Base-by-base conservation (phyloP, 345 rosid genomes). In the Atalantia buxifolia region DNA sequence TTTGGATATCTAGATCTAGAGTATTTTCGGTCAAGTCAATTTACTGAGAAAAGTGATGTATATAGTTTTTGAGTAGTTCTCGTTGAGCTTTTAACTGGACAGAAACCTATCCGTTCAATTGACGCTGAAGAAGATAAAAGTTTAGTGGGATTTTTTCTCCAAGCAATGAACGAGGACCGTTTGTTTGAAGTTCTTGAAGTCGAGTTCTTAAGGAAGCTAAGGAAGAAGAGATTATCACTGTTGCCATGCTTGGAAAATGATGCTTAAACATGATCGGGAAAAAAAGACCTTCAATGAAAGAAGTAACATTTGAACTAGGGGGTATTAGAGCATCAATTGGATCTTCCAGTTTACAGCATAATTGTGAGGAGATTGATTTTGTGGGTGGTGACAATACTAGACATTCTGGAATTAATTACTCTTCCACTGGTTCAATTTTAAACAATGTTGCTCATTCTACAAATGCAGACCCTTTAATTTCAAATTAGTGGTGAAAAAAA, bases 271-370 rank as follows among this genome's bases (percentile, higher is more conserved):
- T 63, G 19, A 30, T 28, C 2, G 66, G 66, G 30, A 63, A 30
- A 3, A 28, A 2, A 35, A 63, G 66, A 14, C 66, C 66, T 28
- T 7, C 64, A 0, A 80, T 75, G 79, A 61, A 71, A 69, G 83
- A 80, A 56, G 78, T 79, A 27, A 61, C 67, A 6, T 38, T 38
- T 24, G 81, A 72, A 57, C 30, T 79, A 42, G 78, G 24, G 62
- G 66, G 69, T 4, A 27, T 73, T 42, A 40, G 30, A 40, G 5
- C 56, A n/a, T 18, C 33, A 4, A 42, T 24, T 6, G 72, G 55
- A 9, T 6, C 1, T 68, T 38, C 55, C 13, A 31, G 12, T 67
- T 7, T 38, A 55, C 53, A 67, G 22, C 71, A 67, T n/a, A 36
- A 36, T 7, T 63, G 16, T 16, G 36, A 30, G 30, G 36, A 63